phyloP scores from a whole-genome alignment of 129 eudicot genomes.

The Escallonia rubra region DNA sequence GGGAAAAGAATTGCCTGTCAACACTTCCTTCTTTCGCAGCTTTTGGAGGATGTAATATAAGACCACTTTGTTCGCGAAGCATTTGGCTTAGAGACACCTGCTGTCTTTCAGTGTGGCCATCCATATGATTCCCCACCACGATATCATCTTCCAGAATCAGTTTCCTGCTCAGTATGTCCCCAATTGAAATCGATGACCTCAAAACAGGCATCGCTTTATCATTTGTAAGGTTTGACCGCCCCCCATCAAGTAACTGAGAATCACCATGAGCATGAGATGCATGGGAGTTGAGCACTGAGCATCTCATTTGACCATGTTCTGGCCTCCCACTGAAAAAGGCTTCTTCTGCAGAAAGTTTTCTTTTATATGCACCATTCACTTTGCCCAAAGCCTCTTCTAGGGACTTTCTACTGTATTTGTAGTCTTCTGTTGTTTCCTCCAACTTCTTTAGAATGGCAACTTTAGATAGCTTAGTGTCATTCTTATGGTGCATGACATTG shows the following conservation, averaged over 20 bases:
- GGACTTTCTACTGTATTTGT: slow-evolving; percentile 17
- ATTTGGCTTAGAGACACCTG: slow-evolving; percentile 65
- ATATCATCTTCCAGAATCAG: slow-evolving; percentile 55
- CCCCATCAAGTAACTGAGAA: slow-evolving; percentile 20
- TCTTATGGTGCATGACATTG: slow-evolving; percentile 1
- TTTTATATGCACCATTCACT: slow-evolving; percentile 14
- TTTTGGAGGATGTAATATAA: slow-evolving; percentile 42
- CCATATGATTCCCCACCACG: slow-evolving; percentile 38
- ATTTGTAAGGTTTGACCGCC: slow-evolving; percentile 26
- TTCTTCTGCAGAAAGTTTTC: slow-evolving; percentile 15
- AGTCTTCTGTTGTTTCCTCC: background rate
- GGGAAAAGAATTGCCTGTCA: slow-evolving; percentile 44
- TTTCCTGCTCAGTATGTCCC: slow-evolving; percentile 56
- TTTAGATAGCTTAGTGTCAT: slow-evolving; percentile 16
- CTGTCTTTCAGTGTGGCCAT: slow-evolving; percentile 31
- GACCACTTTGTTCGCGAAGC: slow-evolving; percentile 70
- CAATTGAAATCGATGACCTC: slow-evolving; percentile 59
- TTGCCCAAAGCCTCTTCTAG: slow-evolving; percentile 38
- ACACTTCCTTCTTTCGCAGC: slow-evolving; percentile 34
- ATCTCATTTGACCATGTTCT: slow-evolving; percentile 9
- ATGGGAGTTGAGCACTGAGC: slow-evolving; percentile 17
- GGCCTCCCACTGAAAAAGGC: slow-evolving; percentile 10
- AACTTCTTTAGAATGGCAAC: slow-evolving; percentile 24
- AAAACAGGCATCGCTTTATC: slow-evolving; percentile 32
- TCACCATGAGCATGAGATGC: slow-evolving; percentile 20